These are phyloP conservation scores for Nemania serpens DNA, from an alignment of 2,329 filamentous ascomycete species.

Conservation along the genomic window DNA sequence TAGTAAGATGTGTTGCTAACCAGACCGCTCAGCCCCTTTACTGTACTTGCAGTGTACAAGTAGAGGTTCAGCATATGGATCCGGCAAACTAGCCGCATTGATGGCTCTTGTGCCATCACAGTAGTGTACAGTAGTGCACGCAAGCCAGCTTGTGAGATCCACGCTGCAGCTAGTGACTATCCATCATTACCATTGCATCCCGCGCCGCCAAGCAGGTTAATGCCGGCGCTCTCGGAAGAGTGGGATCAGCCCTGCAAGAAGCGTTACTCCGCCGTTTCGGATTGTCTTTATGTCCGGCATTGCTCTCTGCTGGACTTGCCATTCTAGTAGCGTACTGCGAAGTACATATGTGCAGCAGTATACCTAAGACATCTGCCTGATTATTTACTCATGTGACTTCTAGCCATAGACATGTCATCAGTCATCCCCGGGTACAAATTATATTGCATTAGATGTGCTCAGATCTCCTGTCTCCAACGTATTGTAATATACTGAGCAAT, in stretches of 20 bases:
- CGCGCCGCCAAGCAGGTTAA: conserved; percentile 22
- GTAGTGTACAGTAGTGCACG: background rate
- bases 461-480: too few species aligned
- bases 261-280: conserved; percentile 13
- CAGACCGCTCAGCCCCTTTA: background rate
- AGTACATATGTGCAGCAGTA: too few species aligned
- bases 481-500: too few species aligned
- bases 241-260: conserved; percentile 27
- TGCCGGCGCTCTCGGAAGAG: conserved; percentile 23
- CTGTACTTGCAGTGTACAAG: too few species aligned
- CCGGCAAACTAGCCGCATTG: background rate
- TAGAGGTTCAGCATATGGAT: background rate
- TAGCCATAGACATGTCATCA: too few species aligned
- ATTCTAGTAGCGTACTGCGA: too few species aligned
- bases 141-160: conserved; percentile 13
- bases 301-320: background rate
- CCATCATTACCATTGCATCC: conserved; percentile 1
- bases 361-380: too few species aligned
- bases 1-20: background rate
- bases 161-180: conserved; percentile 2
- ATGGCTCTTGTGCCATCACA: conserved; percentile 3
- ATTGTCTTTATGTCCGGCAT: conserved; percentile 11
- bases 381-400: too few species aligned
- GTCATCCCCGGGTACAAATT: too few species aligned
- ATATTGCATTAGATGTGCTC: too few species aligned